phyloP scores from a whole-genome alignment of 169 alveolate species.

The Cystoisospora suis region DNA sequence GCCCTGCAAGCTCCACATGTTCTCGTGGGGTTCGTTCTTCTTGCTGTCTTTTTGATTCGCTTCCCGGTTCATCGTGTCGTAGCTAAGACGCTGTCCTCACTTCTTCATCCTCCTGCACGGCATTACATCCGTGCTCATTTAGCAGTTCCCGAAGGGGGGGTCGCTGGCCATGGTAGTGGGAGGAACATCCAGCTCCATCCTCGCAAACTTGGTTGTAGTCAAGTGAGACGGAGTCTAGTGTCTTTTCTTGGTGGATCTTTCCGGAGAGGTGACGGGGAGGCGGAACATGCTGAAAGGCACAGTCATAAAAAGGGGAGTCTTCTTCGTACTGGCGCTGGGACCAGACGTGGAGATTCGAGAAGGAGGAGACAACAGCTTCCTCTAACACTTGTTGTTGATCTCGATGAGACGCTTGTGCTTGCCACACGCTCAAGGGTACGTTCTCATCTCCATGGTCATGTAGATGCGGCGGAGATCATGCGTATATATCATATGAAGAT shows the following conservation, averaged over 20 bases:
- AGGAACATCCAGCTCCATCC: too few relatives aligned
- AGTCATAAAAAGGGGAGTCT: too few relatives aligned
- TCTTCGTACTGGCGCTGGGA: not conserved
- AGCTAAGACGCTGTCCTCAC: not conserved
- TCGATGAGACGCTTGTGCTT: conserved; percentile 56
- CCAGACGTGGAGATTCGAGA: not conserved
- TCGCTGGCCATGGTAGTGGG: too few relatives aligned
- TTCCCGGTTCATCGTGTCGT: not conserved
- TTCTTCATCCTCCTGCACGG: not conserved
- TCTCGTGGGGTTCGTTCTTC: not conserved
- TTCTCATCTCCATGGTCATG: too few relatives aligned
- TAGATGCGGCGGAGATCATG: too few relatives aligned
- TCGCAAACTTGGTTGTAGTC: too few relatives aligned
- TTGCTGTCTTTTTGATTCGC: not conserved
- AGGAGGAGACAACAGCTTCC: conserved; percentile 37
- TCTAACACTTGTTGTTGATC: conserved; percentile 58
- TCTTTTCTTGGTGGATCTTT: too few relatives aligned
- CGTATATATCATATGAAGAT: too few relatives aligned
- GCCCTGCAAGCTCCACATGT: not conserved
- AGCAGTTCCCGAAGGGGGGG: not conserved
- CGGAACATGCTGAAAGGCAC: too few relatives aligned
- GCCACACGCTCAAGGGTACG: not conserved
- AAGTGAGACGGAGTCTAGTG: too few relatives aligned
- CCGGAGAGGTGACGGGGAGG: too few relatives aligned
- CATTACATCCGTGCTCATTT: conserved; percentile 9